Base-by-base conservation (phyloP, 2,329 filamentous ascomycete genomes). In the Arthrinium puccinioides region DNA sequence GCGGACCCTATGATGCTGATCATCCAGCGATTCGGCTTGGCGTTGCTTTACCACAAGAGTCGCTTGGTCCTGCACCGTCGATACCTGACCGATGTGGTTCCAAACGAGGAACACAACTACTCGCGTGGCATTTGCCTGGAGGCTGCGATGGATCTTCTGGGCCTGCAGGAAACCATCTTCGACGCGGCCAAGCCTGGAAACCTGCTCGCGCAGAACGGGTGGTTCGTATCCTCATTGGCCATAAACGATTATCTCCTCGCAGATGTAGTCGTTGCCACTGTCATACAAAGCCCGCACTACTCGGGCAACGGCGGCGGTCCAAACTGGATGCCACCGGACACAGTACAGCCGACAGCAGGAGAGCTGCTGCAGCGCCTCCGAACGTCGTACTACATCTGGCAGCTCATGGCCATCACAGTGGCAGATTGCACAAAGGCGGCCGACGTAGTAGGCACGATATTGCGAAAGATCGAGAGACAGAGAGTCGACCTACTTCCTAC, bases 201-300 rank as follows among this genome's bases (percentile, higher is more conserved):
- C 6, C 59, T 73, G 19, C 55, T 82, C 11, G 60, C 63, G 42
- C 59, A 64, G 21, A 66, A 72, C 25, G 64, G 67, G 5, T 79
- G 75, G 70, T 78, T 79, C 46, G 53, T 79, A 15, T 71, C 69
- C 4, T 72, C 72, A 1, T 56, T 82, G 4, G 67, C 70, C 9
- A 66, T 75, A 36, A 74, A 79, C 35, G 77, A 82, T 49, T 82
- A 76, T 35, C 57, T 82, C 36, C 64, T 82, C 3, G 76, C 76
- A 0, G 69, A 72, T 38, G 76, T 78, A 67, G 66, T 82, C 11
- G 49, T 82, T 4, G 80, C 74, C 43, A 57, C 82, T 14, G 56
- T 69, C 14, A 50, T 69, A 18, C 64, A 67, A 44, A 67, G 64
- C 48, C 59, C 63, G 15, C 53, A 52, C 26, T 67, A 66, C 41